Base-by-base conservation (phyloP, 2,329 filamentous ascomycete genomes). In the Penicillium concentricum region DNA sequence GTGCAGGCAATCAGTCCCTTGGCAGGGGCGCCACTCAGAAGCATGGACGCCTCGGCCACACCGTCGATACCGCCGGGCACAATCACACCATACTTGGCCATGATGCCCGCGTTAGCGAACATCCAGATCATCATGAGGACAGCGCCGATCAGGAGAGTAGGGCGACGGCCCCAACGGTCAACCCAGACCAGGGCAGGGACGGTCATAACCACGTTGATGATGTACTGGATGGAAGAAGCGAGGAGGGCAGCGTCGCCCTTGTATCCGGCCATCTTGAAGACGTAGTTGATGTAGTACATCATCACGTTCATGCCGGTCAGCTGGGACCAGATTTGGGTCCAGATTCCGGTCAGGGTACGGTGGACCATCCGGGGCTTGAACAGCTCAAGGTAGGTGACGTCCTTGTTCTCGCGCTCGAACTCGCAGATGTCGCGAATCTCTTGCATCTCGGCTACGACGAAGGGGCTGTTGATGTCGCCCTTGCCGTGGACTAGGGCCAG, bases 181-280 rank as follows among this genome's bases (percentile, higher is more conserved):
- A 92, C 83, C 77, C 79, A 92, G 55, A 92, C 74, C 24, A 93
- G 81, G 1, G 89, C 89, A 0, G 89, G 88, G 3, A 92, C 71
- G 0, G 90, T 93, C 86, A 91, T 90, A 51, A 87, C 58, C 1
- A 93, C 89, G 71, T 92, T 92, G 78, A 93, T 90, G 65, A 92
- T 81, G 70, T 89, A 90, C 68, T 90, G 85, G 60, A 90, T 90
- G 10, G 83, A 85, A 18, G 85, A 88, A 8, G 87, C 82, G 43
- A 89, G 73, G 9, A 91, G 80, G 37, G 85, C 82, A 51, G 79
- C 81, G 63, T 84, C 78, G 3, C 81, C 81, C 1, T 73, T 76
- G n/a, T 88, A 77, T 10, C 87, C 87, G 16, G 87, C 87, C 88
- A 91, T 91, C 12, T 79, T 79, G 71, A 90, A 90, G 57, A 90